Evolutionary conservation across 1,139 yeast species (phyloP).

Genomic region (Yamadazyma conglobata): DNA sequence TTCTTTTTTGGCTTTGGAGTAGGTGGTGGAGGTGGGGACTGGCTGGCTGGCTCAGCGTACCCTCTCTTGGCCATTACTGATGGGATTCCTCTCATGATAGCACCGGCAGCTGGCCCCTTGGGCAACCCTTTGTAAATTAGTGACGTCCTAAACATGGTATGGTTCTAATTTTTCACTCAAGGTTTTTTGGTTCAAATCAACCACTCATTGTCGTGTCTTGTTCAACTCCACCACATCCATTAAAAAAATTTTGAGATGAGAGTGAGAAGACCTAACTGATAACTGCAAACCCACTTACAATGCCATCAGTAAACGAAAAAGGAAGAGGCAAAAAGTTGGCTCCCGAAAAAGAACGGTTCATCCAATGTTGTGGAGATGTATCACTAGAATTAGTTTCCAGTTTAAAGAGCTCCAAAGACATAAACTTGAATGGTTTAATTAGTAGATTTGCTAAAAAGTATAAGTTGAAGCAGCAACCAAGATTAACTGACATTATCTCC

Average conservation of each 20-base stretch:
- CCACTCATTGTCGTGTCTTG: no score
- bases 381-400: slow-evolving; percentile 84
- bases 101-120: no score
- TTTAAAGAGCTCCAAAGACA: slow-evolving; percentile 69
- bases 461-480: slow-evolving; percentile 87
- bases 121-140: no score
- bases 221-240: no score
- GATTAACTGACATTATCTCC: slow-evolving; percentile 89
- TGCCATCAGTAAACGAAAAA: slow-evolving; percentile 31
- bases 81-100: no score
- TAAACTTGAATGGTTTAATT: slow-evolving; percentile 86
- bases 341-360: slow-evolving; percentile 88
- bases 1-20: slow-evolving; percentile 1
- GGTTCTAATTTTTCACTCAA: slow-evolving; percentile 1
- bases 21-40: slow-evolving; percentile 2
- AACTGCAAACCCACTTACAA: slow-evolving; percentile 11
- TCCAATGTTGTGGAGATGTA: slow-evolving; percentile 91
- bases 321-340: slow-evolving; percentile 55
- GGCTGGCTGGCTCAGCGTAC: no score
- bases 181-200: no score
- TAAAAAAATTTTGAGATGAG: slow-evolving; percentile 12
- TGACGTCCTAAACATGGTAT: no score
- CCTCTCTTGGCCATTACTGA: no score
- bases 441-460: slow-evolving; percentile 85
- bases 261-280: slow-evolving; percentile 1